Percentiles rank a stretch among this genome's conserved stretches.
These are phyloP conservation scores for Cercospora beticola DNA, from an alignment of 2,329 filamentous ascomycete genomes.

Conservation along the genomic window DNA sequence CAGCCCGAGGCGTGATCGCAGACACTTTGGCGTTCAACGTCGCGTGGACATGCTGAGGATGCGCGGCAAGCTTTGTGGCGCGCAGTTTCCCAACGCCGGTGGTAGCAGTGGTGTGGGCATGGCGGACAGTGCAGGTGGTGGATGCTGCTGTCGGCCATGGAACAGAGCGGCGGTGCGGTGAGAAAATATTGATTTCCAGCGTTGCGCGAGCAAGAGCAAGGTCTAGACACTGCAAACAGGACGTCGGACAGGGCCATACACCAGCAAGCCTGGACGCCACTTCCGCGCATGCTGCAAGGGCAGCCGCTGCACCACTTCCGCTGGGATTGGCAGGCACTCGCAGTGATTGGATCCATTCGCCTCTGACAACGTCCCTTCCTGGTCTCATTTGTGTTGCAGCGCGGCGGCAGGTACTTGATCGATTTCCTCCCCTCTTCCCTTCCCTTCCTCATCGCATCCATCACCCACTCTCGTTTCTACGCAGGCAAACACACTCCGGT, in stretches of 20 bases:
- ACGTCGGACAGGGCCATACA: neutral
- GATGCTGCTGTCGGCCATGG: neutral
- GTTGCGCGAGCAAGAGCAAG: neutral
- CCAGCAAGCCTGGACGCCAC: neutral
- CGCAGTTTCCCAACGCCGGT: neutral
- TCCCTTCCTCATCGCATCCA: slow-evolving; percentile 44
- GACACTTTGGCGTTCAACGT: neutral
- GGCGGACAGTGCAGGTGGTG: neutral
- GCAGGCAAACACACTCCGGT: slow-evolving; percentile 15
- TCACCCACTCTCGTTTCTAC: slow-evolving; percentile 15
- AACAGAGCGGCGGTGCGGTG: neutral
- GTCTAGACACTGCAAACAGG: neutral
- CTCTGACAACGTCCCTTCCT: neutral
- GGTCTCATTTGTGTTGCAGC: neutral
- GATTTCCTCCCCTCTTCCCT: neutral
- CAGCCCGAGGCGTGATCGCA: neutral
- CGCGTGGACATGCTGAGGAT: neutral
- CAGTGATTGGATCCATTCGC: neutral
- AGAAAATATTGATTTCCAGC: neutral
- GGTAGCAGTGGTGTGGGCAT: neutral
- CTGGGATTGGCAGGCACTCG: slow-evolving; percentile 34
- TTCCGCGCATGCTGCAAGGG: neutral
- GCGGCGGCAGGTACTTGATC: neutral
- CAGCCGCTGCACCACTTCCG: neutral
- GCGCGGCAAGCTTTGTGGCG: neutral